Evolutionary conservation across 2,329 filamentous ascomycete genomes (phyloP), one percentile per base, ranked within the genome.

Genomic region (Thermoascus crustaceus): DNA sequence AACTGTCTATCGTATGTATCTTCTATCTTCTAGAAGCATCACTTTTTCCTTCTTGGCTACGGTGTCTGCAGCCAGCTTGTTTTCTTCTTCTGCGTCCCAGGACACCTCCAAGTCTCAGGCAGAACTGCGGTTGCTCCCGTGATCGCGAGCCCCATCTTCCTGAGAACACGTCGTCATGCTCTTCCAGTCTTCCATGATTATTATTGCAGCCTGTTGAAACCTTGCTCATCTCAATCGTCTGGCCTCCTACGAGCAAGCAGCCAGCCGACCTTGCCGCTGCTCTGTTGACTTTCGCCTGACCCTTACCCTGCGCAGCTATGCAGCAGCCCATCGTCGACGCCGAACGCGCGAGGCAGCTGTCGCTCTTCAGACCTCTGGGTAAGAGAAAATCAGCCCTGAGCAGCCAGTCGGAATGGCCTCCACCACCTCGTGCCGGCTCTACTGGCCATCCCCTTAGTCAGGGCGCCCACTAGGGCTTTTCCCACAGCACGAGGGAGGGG

Each of bases 331-430:
- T 47, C 24, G 48, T 59, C 45, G 55, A 60, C 47, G 55, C 58
- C 41, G 58, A 57, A 52, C 58, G 55, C 52, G 58, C 60, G 41
- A 57, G 56, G 47, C 49, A 65, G 39, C 48, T 66, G 51, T 66
- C 63, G 39, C 53, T 66, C 31, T 60, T 66, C 46, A 60, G 61
- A 46, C 63, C 63, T 43, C 50, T 66, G 45, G 63, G 63, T 66
- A 57, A 51, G 62, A 34, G 7, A n/a, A 32, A 25, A 32, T 10
- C 13, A 36, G 7, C 11, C 22, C 11, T 22, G 22, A 34, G 21
- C 45, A 52, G 44, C 58, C 59, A 61, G 50, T 61, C 45, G 58
- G 42, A 53, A 34, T 32, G 34, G 37, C 35, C 14, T 41, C 33
- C 39, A 31, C 38, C 44, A 42, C 49, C 56, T 51, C 58, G 57